These are phyloP conservation scores for Priceomyces castillae DNA, from an alignment of 805 yeast genomes.

Conservation along the genomic window DNA sequence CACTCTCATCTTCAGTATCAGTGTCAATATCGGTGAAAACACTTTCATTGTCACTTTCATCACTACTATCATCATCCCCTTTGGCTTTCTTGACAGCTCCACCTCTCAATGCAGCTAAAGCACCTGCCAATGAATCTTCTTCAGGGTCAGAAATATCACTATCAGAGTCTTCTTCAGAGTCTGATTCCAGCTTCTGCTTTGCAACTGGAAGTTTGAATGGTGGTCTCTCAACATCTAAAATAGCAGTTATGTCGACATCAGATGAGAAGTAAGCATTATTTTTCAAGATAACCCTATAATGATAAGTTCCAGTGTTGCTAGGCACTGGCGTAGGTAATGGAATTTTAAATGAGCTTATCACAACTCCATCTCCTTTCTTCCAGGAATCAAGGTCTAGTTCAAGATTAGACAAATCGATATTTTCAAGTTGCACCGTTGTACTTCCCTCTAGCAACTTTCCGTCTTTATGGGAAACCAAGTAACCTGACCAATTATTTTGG, in stretches of 20 bases:
- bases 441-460: constrained; percentile 66
- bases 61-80: constrained; percentile 29
- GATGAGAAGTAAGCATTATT: constrained; percentile 78
- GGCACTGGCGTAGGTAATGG: constrained; percentile 79
- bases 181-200: constrained; percentile 25
- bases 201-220: constrained; percentile 35
- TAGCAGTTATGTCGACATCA: constrained; percentile 70
- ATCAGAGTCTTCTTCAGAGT: constrained; percentile 35
- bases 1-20: constrained; percentile 43
- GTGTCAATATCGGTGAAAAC: constrained; percentile 45
- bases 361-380: constrained; percentile 42
- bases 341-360: constrained; percentile 71
- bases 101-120: constrained; percentile 68
- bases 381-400: constrained; percentile 51
- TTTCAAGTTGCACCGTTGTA: constrained; percentile 51
- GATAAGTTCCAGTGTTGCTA: constrained; percentile 57
- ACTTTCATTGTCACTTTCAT: constrained; percentile 37
- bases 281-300: constrained; percentile 67
- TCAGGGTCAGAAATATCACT: constrained; percentile 64
- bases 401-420: constrained; percentile 56
- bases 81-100: constrained; percentile 45
- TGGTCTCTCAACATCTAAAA: constrained; percentile 61
- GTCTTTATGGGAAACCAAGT: constrained; percentile 72
- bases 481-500: constrained; percentile 62
- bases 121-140: constrained; percentile 74